A percentile compares a stretch with the other conserved stretches of the same genome.
Evolutionary conservation across 805 yeast species (phyloP).

Genomic region (Candida dendrica): DNA sequence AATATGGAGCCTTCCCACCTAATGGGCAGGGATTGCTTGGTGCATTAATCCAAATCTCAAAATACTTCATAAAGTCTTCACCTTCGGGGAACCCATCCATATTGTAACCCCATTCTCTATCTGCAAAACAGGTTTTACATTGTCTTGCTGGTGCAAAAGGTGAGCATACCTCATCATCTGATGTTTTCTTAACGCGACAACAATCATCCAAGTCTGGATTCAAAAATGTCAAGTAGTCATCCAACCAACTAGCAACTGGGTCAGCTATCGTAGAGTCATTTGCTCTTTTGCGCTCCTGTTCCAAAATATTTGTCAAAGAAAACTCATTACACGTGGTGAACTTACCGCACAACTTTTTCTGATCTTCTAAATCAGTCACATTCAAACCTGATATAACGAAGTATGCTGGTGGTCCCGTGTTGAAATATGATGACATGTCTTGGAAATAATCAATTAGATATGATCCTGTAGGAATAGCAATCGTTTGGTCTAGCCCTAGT

Average conservation of each 20-base stretch:
- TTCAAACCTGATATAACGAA: conserved; percentile 70
- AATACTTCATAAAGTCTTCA: conserved; percentile 61
- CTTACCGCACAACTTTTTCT: conserved; percentile 77
- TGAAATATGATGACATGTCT: conserved; percentile 63
- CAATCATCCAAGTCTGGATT: conserved; percentile 85
- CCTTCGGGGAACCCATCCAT: conserved; percentile 84
- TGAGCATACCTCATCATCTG: conserved; percentile 50
- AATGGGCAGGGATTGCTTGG: conserved; percentile 90
- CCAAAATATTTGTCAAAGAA: conserved; percentile 74
- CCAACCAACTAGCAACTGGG: conserved; percentile 90
- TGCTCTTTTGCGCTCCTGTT: conserved; percentile 73
- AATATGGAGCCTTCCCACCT: conserved; percentile 93
- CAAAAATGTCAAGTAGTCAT: conserved; percentile 80
- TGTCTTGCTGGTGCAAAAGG: conserved; percentile 61
- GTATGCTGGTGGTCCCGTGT: conserved; percentile 89
- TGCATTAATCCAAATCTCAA: conserved; percentile 74
- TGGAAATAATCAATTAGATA: conserved; percentile 76
- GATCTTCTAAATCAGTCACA: conserved; percentile 52
- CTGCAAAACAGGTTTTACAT: conserved; percentile 67
- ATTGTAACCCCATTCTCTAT: conserved; percentile 56
- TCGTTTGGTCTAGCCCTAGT: conserved; percentile 82
- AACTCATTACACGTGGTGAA: conserved; percentile 76
- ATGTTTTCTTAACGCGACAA: conserved; percentile 59
- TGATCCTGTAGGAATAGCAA: conserved; percentile 80
- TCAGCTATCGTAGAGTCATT: conserved; percentile 61